Percentiles rank a stretch among this genome's conserved stretches.
These are phyloP conservation scores for Ogataea salicorniae DNA, from an alignment of 805 yeast species.

Conservation along the genomic window DNA sequence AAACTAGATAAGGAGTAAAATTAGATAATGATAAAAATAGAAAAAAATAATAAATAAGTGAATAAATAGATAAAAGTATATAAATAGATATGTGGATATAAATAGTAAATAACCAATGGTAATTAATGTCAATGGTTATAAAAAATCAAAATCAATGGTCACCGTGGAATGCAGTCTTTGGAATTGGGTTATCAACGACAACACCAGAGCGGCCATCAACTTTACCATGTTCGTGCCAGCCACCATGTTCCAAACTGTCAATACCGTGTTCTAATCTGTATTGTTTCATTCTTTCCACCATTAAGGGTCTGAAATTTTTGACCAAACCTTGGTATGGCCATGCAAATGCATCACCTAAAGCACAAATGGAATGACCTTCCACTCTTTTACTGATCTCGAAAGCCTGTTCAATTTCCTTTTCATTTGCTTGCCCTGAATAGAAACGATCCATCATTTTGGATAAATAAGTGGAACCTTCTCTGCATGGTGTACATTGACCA, in stretches of 20 bases:
- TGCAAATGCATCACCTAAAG: slow-evolving; percentile 88
- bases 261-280: slow-evolving; percentile 45
- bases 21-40: too few species aligned
- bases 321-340: slow-evolving; percentile 92
- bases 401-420: slow-evolving; percentile 78
- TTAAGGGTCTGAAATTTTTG: slow-evolving; percentile 76
- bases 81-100: neutral
- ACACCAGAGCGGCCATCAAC: slow-evolving; percentile 48
- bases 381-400: slow-evolving; percentile 79
- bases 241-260: slow-evolving; percentile 50
- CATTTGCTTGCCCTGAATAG: slow-evolving; percentile 71
- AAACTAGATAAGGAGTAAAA: neutral
- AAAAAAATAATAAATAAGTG: neutral
- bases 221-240: slow-evolving; percentile 64
- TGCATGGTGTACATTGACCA: slow-evolving; percentile 93
- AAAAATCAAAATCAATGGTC: slow-evolving; percentile 11
- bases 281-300: slow-evolving; percentile 68
- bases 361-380: slow-evolving; percentile 91
- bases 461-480: slow-evolving; percentile 90
- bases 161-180: slow-evolving; percentile 34
- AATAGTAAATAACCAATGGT: slow-evolving; percentile 2
- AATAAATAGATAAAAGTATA: neutral
- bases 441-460: slow-evolving; percentile 81
- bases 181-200: slow-evolving; percentile 57
- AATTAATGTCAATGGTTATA: neutral